Evolutionary conservation across 805 yeast genomes (phyloP).

Genomic region (Saccharomycopsis fermentans): DNA sequence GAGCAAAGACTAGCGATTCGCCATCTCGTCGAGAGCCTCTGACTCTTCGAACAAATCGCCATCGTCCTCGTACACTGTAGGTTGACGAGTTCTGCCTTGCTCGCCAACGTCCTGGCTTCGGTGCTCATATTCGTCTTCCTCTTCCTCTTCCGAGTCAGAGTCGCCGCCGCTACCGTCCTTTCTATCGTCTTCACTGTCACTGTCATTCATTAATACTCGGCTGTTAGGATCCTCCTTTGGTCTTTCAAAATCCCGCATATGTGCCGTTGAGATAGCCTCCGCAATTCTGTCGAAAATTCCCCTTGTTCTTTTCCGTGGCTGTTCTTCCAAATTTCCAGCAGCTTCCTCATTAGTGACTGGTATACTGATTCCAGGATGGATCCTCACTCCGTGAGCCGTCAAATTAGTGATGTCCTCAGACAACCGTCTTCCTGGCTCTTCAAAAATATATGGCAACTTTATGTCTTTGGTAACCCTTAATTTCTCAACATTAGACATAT

Average conservation of each 20-base stretch:
- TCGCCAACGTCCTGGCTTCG: slow-evolving; percentile 25
- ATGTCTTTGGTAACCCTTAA: slow-evolving; percentile 83
- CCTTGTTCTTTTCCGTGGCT: not conserved
- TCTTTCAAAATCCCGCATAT: slow-evolving; percentile 77
- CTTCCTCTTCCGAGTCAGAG: not conserved
- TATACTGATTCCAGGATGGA: not conserved
- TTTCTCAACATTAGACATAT: slow-evolving; percentile 76
- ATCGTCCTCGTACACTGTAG: slow-evolving; percentile 18
- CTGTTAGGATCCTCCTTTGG: slow-evolving; percentile 23
- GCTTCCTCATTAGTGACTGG: not conserved
- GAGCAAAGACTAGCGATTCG: slow-evolving; percentile 7
- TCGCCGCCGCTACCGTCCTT: slow-evolving; percentile 24
- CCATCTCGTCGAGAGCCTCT: slow-evolving; percentile 20
- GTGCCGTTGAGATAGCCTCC: slow-evolving; percentile 60
- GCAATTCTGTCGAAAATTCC: slow-evolving; percentile 27
- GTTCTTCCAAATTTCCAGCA: not conserved
- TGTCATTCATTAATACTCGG: slow-evolving; percentile 19
- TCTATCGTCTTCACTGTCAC: slow-evolving; percentile 16
- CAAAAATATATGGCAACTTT: slow-evolving; percentile 67
- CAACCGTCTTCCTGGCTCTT: slow-evolving; percentile 22
- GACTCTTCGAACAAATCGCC: slow-evolving; percentile 18
- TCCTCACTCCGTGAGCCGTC: slow-evolving; percentile 12
- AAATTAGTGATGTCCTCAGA: slow-evolving; percentile 22
- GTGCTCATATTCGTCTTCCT: not conserved
- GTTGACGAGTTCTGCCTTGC: too few relatives aligned